phyloP scores from a whole-genome alignment of 2,329 filamentous ascomycete species.

The Ophiocordyceps camponoti-rufipedis region DNA sequence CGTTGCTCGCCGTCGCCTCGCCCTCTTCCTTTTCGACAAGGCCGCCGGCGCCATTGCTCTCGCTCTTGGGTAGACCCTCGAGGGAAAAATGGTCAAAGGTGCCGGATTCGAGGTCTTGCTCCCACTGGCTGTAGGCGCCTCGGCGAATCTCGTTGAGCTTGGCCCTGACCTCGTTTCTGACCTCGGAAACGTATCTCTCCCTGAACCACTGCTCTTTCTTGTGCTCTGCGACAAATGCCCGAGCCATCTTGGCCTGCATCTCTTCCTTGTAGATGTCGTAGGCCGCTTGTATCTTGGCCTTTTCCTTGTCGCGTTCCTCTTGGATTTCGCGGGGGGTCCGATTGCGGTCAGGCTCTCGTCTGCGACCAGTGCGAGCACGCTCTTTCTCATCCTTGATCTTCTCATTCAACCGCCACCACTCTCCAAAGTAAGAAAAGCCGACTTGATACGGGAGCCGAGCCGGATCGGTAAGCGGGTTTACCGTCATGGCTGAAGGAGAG shows the following conservation, averaged over 20 bases:
- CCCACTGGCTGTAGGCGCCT: constrained; percentile 70
- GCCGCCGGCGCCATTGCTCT: constrained; percentile 73
- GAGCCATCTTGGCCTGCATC: constrained; percentile 61
- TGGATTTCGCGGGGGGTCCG: constrained; percentile 46
- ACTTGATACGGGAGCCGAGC: constrained; percentile 60
- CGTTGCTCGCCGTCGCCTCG: constrained; percentile 77
- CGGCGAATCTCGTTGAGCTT: constrained; percentile 68
- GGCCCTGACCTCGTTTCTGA: constrained; percentile 54
- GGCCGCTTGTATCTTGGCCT: constrained; percentile 55
- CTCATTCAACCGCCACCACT: constrained; percentile 74
- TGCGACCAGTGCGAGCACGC: constrained; percentile 47
- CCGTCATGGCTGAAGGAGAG: constrained; percentile 21
- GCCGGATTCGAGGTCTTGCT: constrained; percentile 67
- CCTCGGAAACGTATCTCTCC: constrained; percentile 77
- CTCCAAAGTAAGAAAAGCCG: constrained; percentile 70
- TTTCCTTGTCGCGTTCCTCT: constrained; percentile 64
- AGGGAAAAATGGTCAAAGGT: constrained; percentile 88
- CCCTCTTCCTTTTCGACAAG: constrained; percentile 89
- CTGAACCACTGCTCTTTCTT: constrained; percentile 97
- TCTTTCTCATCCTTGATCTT: constrained; percentile 71
- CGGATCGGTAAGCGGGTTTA: constrained; percentile 56
- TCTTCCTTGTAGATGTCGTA: constrained; percentile 53
- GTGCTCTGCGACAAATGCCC: constrained; percentile 77
- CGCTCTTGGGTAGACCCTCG: constrained; percentile 84
- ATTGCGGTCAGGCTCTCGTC: constrained; percentile 43